Evolutionary conservation across 1,284 basidiomycete genomes (phyloP).

Genomic region (Hortiboletus rubellus): DNA sequence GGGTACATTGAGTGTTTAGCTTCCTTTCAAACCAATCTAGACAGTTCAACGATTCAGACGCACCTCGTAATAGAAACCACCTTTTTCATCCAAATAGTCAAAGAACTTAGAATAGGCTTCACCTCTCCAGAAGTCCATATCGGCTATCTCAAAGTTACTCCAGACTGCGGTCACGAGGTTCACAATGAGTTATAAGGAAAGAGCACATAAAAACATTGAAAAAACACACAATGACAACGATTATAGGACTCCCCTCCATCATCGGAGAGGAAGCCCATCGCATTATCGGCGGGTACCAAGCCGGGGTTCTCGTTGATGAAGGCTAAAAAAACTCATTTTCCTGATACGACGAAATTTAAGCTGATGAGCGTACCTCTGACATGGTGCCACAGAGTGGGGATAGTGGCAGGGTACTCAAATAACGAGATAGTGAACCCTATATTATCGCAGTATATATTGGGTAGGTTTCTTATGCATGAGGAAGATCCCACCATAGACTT

Average conservation of each 20-base stretch:
- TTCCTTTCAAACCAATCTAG: not conserved
- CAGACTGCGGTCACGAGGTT: slow-evolving; percentile 56
- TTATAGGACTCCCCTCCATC: slow-evolving; percentile 82
- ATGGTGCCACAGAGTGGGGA: slow-evolving; percentile 81
- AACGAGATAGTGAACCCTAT: slow-evolving; percentile 84
- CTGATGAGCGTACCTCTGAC: slow-evolving; percentile 55
- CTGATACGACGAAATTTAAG: not conserved
- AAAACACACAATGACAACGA: slow-evolving; percentile 77
- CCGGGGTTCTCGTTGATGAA: slow-evolving; percentile 77
- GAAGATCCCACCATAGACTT: slow-evolving; percentile 68
- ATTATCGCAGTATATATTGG: not conserved
- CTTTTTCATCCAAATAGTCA: slow-evolving; percentile 76
- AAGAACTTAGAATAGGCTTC: slow-evolving; percentile 87
- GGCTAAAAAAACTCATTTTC: slow-evolving; percentile 42
- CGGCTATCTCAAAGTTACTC: slow-evolving; percentile 91
- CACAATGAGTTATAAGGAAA: slow-evolving; percentile 1
- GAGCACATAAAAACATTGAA: not conserved
- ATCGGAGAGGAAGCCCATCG: slow-evolving; percentile 80
- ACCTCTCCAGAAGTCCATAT: slow-evolving; percentile 79
- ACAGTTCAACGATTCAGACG: not conserved
- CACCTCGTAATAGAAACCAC: slow-evolving; percentile 92
- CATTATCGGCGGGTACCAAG: slow-evolving; percentile 69
- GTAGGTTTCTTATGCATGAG: not conserved
- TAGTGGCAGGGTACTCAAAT: slow-evolving; percentile 84
- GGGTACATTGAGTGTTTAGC: not conserved